Percentiles rank a stretch among this genome's conserved stretches.
Evolutionary conservation across 139 green algal genomes (phyloP).

Genomic region (Chlorella sp.): DNA sequence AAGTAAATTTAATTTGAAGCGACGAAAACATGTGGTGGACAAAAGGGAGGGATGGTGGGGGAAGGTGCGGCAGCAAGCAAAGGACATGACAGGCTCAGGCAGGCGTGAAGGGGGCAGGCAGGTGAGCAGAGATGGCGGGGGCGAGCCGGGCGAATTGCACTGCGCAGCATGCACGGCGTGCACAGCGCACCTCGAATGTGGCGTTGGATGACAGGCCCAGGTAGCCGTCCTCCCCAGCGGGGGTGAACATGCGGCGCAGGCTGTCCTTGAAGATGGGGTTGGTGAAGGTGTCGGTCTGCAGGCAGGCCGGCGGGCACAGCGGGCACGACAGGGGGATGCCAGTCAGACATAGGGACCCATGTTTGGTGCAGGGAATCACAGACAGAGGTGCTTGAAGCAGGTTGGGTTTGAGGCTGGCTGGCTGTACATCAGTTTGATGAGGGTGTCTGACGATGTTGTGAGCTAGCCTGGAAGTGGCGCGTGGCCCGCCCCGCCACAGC

Average conservation of each 20-base stretch:
- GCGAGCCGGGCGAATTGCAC: no score
- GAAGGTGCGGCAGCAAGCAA: no score
- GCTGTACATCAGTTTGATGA: neutral
- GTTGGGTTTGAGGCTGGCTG: neutral
- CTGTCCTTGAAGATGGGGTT: constrained; percentile 93
- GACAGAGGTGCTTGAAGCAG: neutral
- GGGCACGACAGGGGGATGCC: no score
- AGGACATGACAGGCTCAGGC: neutral
- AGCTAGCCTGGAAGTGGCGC: no score
- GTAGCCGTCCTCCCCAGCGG: constrained; percentile 71
- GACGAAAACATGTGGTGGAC: no score
- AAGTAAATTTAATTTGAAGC: no score
- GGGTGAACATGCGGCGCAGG: constrained; percentile 78
- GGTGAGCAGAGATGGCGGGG: neutral
- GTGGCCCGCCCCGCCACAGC: no score
- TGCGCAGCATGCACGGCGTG: neutral
- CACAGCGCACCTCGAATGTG: constrained; percentile 74
- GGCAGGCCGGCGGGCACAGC: neutral
- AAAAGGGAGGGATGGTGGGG: no score
- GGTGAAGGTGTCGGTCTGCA: constrained; percentile 88
- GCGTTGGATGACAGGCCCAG: constrained; percentile 75
- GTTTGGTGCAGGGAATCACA: no score
- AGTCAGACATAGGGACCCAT: no score
- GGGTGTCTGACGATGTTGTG: no score
- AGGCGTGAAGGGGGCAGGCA: neutral